Evolutionary conservation across 176 grass and related monocot genomes (phyloP), one percentile per base, ranked within the genome.

Genomic region (Cocos nucifera): DNA sequence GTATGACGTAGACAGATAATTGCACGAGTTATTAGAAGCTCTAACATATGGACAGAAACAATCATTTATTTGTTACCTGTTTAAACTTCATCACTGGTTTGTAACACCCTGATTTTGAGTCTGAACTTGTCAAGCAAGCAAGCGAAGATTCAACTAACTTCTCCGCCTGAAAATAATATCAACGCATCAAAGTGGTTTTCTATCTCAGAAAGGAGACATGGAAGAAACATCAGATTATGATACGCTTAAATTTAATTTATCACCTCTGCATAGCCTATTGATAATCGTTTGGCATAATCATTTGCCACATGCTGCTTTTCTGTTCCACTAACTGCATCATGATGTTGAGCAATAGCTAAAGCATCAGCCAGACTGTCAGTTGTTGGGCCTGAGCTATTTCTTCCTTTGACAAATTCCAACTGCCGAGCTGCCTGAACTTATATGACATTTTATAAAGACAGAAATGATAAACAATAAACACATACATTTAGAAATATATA

Each of bases 221-320:
- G 35, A 44, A 44, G 35, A 44, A 44, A 44, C 35, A 44, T 44
- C 8, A 44, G 35, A 44, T 9, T 14, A 44, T 44, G 9, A 44
- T 44, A 44, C 2, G 35, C 35, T 44, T 44, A 44, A 44, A 44
- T 44, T 44, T 44, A 44, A 14, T 44, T 14, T 9, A 14, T 76
- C 35, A 96, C 91, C 82, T 82, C 64, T 53, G 75, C 64, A 77
- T 90, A 96, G 66, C 91, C 86, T 81, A 96, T 96, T 19, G 83
- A 85, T 44, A 96, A 76, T 77, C 91, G 78, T 72, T 96, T 96
- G 35, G 91, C 86, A 90, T 96, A 96, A 77, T 96, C 91, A 82
- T 96, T 72, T 68, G 91, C 86, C 19, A 96, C 91, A 54, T 96
- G 91, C 69, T 96, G 91, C 59, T 96, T 96, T 69, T 96, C 91